Base-by-base conservation (phyloP, 2,329 filamentous ascomycete species). In the Claviceps humidiphila region DNA sequence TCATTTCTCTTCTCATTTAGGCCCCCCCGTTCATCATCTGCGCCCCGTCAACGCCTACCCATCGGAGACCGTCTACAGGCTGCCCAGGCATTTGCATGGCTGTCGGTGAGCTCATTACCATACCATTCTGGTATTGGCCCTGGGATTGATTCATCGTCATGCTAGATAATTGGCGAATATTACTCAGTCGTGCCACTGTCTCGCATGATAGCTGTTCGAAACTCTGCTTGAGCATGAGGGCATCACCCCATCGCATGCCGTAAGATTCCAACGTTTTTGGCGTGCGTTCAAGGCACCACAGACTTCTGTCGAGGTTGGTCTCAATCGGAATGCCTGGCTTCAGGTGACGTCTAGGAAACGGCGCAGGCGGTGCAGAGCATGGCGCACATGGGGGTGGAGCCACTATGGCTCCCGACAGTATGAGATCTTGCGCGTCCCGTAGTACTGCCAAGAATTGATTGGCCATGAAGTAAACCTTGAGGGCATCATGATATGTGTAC, bases 401-500 rank as follows among this genome's bases (percentile, higher is more conserved):
- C 2, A 77, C 68, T 0, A 68, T 68, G 2, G 70, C 62, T 5
- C 74, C 75, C 0, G 75, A 73, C 6, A 84, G 67, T 3, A 84
- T 70, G 55, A 77, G 65, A 44, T 82, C 76, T 51, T 76, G 75
- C 1, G 76, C 73, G 55, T 80, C 77, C 3, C 71, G 70, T n/a
- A 84, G 65, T 7, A 83, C 78, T 1, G 79, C 77, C 16, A 82
- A 66, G 53, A 84, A 77, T 59, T 84, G 81, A 54, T 74, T 80
- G 14, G 76, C 80, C 70, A 84, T 80, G 60, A 84, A 95, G 61
- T 87, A 93, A 1, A 88, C 83, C 50, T 90, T 82, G 61, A 95
- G 77, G 1, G 89, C 87, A 63, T 96, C 91, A 61, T 94, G 84
- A 60, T 90, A 95, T 1, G 87, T 91, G 60, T 93, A 80, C 50